Conservation (phyloP, 140 eudicot species). For the Ambrosia hybrid region DNA sequence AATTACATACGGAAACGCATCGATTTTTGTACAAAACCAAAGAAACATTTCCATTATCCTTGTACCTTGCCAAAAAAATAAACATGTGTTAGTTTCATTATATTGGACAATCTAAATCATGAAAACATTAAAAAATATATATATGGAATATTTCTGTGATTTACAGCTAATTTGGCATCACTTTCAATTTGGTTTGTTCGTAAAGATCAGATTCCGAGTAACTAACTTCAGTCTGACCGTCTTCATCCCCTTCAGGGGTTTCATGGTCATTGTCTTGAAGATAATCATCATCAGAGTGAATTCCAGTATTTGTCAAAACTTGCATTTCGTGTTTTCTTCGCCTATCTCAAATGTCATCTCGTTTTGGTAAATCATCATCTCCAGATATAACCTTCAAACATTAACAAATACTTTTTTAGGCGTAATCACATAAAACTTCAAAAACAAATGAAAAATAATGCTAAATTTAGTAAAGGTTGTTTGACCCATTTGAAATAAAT, state of each 20-base stretch:
- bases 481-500: too few relatives aligned
- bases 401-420: neutral
- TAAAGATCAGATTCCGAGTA: conserved; percentile 76
- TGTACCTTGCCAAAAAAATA: too few relatives aligned
- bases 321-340: conserved; percentile 83
- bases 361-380: conserved; percentile 87
- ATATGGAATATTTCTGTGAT: conserved; percentile 68
- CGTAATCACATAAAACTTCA: neutral
- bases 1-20: too few relatives aligned
- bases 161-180: conserved; percentile 71
- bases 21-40: too few relatives aligned
- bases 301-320: conserved; percentile 80
- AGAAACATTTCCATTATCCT: too few relatives aligned
- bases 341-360: conserved; percentile 94
- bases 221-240: conserved; percentile 32
- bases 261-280: conserved; percentile 36
- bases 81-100: too few relatives aligned
- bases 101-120: too few relatives aligned
- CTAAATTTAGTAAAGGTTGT: too few relatives aligned
- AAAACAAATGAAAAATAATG: neutral
- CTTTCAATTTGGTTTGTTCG: conserved; percentile 49
- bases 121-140: neutral
- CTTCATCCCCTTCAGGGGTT: conserved; percentile 28
- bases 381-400: conserved; percentile 69
- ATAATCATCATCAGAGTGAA: conserved; percentile 53